A percentile compares a stretch with the other conserved stretches of the same genome.
These are phyloP conservation scores for Ophiostoma sp. DNA, from an alignment of 2,329 filamentous ascomycete species.

Conservation along the genomic window DNA sequence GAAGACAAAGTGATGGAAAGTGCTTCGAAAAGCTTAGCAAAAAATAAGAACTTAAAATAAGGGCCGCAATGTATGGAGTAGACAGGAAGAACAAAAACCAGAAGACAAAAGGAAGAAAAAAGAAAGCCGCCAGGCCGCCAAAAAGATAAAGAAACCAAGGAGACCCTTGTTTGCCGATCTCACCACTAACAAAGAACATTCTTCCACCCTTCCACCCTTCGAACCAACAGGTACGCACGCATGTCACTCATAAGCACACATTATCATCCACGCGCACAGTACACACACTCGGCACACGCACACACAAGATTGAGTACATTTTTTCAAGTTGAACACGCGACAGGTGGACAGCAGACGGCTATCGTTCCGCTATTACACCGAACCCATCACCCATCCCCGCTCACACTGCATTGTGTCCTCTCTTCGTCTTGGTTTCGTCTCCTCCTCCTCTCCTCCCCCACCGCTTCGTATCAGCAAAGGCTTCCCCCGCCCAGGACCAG, in stretches of 20 bases:
- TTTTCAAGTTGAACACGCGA: neutral
- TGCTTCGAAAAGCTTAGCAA: neutral
- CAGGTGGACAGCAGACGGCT: neutral
- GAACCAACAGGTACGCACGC: neutral
- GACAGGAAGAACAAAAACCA: neutral
- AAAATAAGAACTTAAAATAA: no score
- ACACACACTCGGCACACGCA: neutral
- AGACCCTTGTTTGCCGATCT: slow-evolving; percentile 9
- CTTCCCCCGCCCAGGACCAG: neutral
- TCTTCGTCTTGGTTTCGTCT: neutral
- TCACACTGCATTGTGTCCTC: neutral
- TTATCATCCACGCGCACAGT: neutral
- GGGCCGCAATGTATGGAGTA: neutral
- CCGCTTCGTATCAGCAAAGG: slow-evolving; percentile 13
- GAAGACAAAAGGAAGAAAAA: neutral
- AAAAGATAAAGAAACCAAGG: slow-evolving; percentile 14
- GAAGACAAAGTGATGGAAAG: neutral
- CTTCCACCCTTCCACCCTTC: neutral
- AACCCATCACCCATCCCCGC: neutral
- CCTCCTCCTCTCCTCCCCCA: neutral
- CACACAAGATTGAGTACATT: neutral
- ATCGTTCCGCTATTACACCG: neutral
- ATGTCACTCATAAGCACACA: neutral
- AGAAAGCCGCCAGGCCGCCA: neutral
- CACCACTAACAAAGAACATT: slow-evolving; percentile 13